A percentile compares a stretch with the other conserved stretches of the same genome.
Evolutionary conservation across 495 filamentous ascomycete genomes (phyloP).

Genomic region (Filosporella fistucella): DNA sequence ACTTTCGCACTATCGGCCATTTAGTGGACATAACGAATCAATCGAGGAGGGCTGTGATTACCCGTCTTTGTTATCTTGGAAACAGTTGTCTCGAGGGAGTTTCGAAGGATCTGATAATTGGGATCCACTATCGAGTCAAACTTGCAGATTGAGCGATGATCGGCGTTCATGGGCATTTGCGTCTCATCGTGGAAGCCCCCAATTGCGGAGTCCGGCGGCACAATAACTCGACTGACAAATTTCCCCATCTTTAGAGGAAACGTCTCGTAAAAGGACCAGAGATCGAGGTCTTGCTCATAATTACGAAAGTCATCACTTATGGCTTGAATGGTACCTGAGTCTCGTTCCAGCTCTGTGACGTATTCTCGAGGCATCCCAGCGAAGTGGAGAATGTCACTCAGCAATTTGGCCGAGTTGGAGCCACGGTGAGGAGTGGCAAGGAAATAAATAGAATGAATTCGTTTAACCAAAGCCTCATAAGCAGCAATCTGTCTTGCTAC

Average conservation of each 20-base stretch:
- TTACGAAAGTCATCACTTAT: constrained; percentile 48
- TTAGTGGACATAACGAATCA: too few relatives aligned
- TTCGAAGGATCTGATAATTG: constrained; percentile 29
- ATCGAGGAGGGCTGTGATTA: too few relatives aligned
- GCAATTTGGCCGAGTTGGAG: constrained; percentile 35
- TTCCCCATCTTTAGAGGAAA: too few relatives aligned
- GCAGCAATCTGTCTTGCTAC: constrained; percentile 21
- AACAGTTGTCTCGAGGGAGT: background rate
- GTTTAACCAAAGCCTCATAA: constrained; percentile 22
- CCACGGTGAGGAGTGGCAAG: constrained; percentile 49
- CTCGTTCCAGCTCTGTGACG: constrained; percentile 34
- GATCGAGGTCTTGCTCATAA: constrained; percentile 27
- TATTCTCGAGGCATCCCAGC: constrained; percentile 26
- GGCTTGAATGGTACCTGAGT: constrained; percentile 30
- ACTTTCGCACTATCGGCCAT: background rate
- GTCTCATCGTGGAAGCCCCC: constrained; percentile 40
- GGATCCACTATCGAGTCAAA: constrained; percentile 33
- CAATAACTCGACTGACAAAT: too few relatives aligned
- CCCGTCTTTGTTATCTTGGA: too few relatives aligned
- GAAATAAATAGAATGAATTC: constrained; percentile 42
- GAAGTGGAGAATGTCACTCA: constrained; percentile 32
- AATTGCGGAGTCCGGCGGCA: constrained; percentile 39
- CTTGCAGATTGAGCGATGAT: constrained; percentile 47
- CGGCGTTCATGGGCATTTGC: constrained; percentile 34
- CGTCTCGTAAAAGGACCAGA: constrained; percentile 49